These are phyloP conservation scores for Chaetomium sp. DNA, from an alignment of 2,329 filamentous ascomycete species.

Conservation along the genomic window DNA sequence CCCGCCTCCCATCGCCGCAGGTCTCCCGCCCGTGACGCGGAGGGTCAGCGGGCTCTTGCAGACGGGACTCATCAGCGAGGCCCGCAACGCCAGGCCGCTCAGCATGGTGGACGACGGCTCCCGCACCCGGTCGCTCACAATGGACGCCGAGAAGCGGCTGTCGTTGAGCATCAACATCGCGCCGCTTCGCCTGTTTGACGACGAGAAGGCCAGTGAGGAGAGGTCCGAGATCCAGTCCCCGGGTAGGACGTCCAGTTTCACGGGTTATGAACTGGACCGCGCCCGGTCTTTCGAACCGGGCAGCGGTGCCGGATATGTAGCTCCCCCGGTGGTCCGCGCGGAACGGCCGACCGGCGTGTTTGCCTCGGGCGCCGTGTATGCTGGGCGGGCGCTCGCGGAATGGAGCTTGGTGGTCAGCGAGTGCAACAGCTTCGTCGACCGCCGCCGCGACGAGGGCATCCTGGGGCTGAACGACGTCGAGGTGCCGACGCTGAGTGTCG, in stretches of 20 bases:
- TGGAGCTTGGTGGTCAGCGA: slow-evolving; percentile 76
- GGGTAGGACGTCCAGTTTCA: slow-evolving; percentile 12
- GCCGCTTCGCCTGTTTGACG: slow-evolving; percentile 23
- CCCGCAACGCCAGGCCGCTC: slow-evolving; percentile 51
- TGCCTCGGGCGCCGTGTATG: slow-evolving; percentile 58
- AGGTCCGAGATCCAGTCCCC: slow-evolving; percentile 26
- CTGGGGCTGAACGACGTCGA: slow-evolving; percentile 68
- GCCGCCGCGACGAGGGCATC: slow-evolving; percentile 73
- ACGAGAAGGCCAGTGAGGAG: slow-evolving; percentile 17
- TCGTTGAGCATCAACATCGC: slow-evolving; percentile 33
- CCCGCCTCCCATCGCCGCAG: slow-evolving; percentile 43
- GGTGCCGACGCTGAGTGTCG: slow-evolving; percentile 65
- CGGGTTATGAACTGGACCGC: slow-evolving; percentile 25
- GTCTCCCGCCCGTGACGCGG: slow-evolving; percentile 49
- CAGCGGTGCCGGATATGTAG: neutral
- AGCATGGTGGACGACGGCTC: slow-evolving; percentile 28
- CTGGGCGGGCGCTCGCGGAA: slow-evolving; percentile 74
- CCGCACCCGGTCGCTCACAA: slow-evolving; percentile 26
- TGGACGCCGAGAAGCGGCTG: slow-evolving; percentile 25
- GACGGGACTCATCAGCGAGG: slow-evolving; percentile 52
- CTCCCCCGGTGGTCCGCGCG: slow-evolving; percentile 42
- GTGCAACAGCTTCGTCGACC: slow-evolving; percentile 79
- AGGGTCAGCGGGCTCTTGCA: slow-evolving; percentile 51
- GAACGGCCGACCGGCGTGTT: slow-evolving; percentile 51
- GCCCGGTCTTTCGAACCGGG: slow-evolving; percentile 23